Evolutionary conservation across 306 rosid genomes (phyloP).

Genomic region (Cicer chorassanicum): DNA sequence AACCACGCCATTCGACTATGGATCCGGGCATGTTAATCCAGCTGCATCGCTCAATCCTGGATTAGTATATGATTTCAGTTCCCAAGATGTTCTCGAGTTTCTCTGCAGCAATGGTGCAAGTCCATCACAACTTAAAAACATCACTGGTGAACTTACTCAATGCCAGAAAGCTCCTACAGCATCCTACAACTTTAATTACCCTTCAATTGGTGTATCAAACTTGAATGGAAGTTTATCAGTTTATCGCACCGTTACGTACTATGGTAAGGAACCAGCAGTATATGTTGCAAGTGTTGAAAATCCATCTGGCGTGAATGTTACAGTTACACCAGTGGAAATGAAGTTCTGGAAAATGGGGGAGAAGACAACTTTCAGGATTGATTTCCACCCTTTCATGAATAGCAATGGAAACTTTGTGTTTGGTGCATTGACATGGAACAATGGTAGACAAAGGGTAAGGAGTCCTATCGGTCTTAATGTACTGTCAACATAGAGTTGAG

Average conservation of each 20-base stretch:
- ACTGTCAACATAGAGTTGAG: constrained; percentile 44
- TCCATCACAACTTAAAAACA: constrained; percentile 64
- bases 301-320: constrained; percentile 60
- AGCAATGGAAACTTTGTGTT: constrained; percentile 73
- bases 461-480: constrained; percentile 71
- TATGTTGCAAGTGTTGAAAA: constrained; percentile 59
- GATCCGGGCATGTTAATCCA: constrained; percentile 71
- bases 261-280: constrained; percentile 52
- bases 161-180: constrained; percentile 55
- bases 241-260: constrained; percentile 61
- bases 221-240: constrained; percentile 70
- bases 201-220: constrained; percentile 72
- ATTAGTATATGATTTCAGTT: constrained; percentile 60
- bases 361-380: constrained; percentile 54
- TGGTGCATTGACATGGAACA: constrained; percentile 75
- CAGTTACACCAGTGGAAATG: constrained; percentile 50
- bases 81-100: constrained; percentile 63
- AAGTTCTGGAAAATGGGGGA: constrained; percentile 51
- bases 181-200: constrained; percentile 71
- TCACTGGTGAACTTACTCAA: constrained; percentile 49
- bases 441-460: constrained; percentile 60
- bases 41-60: constrained; percentile 63
- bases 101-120: constrained; percentile 68
- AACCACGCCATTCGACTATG: constrained; percentile 65
- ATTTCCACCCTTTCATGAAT: constrained; percentile 53